These are phyloP conservation scores for Backusella liffmaniae DNA, from an alignment of 192 early-diverging fungal species.

Conservation along the genomic window DNA sequence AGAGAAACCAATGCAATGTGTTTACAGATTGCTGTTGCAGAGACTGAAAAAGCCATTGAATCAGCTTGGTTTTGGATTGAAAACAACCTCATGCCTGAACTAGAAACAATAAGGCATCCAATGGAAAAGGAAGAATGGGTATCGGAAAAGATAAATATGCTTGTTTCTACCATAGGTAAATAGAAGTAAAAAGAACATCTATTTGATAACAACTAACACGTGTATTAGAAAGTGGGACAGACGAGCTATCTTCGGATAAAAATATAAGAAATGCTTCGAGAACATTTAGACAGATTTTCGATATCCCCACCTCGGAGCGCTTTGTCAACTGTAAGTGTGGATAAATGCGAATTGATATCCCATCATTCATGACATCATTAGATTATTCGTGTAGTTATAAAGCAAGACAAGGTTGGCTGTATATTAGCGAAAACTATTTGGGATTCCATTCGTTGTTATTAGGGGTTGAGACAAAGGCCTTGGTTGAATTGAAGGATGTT, in stretches of 20 bases:
- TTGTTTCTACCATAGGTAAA: conserved; percentile 76
- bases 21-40: conserved; percentile 84
- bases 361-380: conserved; percentile 20
- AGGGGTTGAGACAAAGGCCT: conserved; percentile 88
- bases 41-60: conserved; percentile 79
- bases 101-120: conserved; percentile 71
- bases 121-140: conserved; percentile 86
- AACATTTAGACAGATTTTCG: conserved; percentile 87
- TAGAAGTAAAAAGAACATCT: not conserved
- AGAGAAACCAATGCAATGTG: conserved; percentile 52
- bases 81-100: conserved; percentile 75
- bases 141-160: conserved; percentile 85
- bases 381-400: conserved; percentile 92
- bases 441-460: conserved; percentile 96
- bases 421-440: conserved; percentile 88
- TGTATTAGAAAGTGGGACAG: conserved; percentile 45
- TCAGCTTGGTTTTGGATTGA: conserved; percentile 91
- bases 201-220: not conserved
- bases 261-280: conserved; percentile 86
- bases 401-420: conserved; percentile 94
- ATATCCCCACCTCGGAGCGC: conserved; percentile 74
- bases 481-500: conserved; percentile 91
- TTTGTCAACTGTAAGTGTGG: conserved; percentile 80
- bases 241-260: conserved; percentile 81
- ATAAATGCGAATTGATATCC: not conserved